phyloP scores from a whole-genome alignment of 2,329 filamentous ascomycete species.

The Corniculantispora saksenae region DNA sequence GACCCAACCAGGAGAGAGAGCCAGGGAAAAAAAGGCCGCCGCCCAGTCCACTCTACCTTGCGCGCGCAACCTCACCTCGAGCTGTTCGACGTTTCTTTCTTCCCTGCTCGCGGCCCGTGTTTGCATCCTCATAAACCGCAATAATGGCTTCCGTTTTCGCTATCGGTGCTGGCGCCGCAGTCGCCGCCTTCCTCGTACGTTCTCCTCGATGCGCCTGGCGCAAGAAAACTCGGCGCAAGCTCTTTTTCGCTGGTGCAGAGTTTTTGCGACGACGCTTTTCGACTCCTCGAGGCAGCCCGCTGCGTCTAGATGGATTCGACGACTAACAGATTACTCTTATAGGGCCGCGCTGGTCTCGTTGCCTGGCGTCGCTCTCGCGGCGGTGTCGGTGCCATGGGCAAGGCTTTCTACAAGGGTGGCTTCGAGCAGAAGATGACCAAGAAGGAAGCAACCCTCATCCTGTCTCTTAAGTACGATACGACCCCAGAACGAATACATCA shows the following conservation, averaged over 20 bases:
- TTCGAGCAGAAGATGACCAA: conserved; percentile 95
- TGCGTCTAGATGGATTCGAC: neutral
- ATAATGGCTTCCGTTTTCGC: conserved; percentile 48
- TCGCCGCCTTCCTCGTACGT: conserved; percentile 53
- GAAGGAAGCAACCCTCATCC: conserved; percentile 85
- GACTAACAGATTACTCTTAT: conserved; percentile 23
- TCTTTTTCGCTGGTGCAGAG: neutral
- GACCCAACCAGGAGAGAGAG: neutral
- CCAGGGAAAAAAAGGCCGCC: conserved; percentile 8
- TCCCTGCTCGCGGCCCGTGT: neutral
- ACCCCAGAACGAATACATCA: neutral
- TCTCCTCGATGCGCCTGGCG: neutral
- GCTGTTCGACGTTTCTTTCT: neutral
- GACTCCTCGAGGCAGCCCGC: too few species aligned
- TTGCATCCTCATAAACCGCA: conserved; percentile 8
- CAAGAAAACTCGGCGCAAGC: neutral
- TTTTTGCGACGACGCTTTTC: too few species aligned
- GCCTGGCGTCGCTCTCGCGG: conserved; percentile 82
- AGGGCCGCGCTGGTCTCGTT: conserved; percentile 92
- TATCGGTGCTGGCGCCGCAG: conserved; percentile 49
- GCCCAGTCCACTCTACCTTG: conserved; percentile 4
- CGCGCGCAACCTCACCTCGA: neutral
- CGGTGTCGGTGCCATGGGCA: conserved; percentile 77
- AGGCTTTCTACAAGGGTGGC: conserved; percentile 97
- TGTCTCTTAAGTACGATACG: conserved; percentile 75